Evolutionary conservation across 768 basidiomycete species (phyloP).

Genomic region (Jaapia argillacea): DNA sequence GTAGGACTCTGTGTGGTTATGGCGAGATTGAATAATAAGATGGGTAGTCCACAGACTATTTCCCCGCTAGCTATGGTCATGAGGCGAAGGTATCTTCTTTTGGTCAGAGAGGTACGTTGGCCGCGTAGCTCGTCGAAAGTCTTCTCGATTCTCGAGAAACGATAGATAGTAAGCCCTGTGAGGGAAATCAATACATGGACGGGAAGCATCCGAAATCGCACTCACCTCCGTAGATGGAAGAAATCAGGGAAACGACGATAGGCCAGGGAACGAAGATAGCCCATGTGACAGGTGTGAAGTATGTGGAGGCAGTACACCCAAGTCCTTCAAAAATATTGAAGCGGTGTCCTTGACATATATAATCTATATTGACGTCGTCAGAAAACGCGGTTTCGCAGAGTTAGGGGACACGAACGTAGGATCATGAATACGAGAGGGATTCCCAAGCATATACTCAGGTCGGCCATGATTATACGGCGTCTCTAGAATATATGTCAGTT

Average conservation of each 20-base stretch:
- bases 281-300: slow-evolving; percentile 25
- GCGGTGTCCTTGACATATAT: slow-evolving; percentile 16
- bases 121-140: slow-evolving; percentile 29
- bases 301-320: slow-evolving; percentile 34
- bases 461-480: slow-evolving; percentile 21
- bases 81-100: slow-evolving; percentile 8
- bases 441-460: slow-evolving; percentile 25
- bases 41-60: slow-evolving; percentile 19
- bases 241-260: slow-evolving; percentile 30
- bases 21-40: slow-evolving; percentile 11
- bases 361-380: background rate
- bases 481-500: slow-evolving; percentile 15
- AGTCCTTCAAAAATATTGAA: slow-evolving; percentile 38
- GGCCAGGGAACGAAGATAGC: slow-evolving; percentile 25
- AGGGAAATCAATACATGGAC: background rate
- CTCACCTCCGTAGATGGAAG: slow-evolving; percentile 25
- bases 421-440: slow-evolving; percentile 25
- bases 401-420: slow-evolving; percentile 18
- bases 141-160: slow-evolving; percentile 27
- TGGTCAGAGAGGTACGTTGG: slow-evolving; percentile 10
- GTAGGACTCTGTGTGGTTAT: slow-evolving; percentile 5
- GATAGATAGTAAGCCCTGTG: slow-evolving; percentile 25
- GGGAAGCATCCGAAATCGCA: slow-evolving; percentile 4
- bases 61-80: slow-evolving; percentile 30
- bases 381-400: background rate